A percentile compares a stretch with the other conserved stretches of the same genome.
These are phyloP conservation scores for Coniochaeta sp. DNA, from an alignment of 2,329 filamentous ascomycete genomes.

Conservation along the genomic window DNA sequence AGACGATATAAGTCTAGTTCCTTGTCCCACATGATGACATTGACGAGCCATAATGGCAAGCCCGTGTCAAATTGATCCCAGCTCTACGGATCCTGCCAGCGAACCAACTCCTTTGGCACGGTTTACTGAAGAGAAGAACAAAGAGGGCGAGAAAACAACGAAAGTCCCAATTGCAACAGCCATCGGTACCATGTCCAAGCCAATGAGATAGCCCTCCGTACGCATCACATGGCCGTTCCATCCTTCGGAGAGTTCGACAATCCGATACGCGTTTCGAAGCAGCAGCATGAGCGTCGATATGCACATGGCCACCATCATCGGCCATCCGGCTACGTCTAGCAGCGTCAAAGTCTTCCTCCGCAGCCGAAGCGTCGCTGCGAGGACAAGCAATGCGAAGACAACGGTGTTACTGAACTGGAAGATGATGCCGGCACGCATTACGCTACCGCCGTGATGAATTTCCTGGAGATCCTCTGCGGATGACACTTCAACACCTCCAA, in stretches of 20 bases:
- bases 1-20: no score
- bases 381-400: background rate
- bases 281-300: background rate
- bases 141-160: background rate
- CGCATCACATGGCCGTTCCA: background rate
- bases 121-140: background rate
- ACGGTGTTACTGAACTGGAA: background rate
- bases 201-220: background rate
- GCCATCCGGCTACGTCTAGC: background rate
- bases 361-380: background rate
- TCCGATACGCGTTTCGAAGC: background rate
- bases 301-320: background rate
- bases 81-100: no score
- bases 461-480: background rate
- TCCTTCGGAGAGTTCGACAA: background rate
- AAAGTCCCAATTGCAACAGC: background rate
- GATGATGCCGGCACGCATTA: background rate
- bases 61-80: no score
- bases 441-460: background rate
- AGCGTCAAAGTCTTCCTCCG: background rate
- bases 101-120: no score
- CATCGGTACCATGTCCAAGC: background rate
- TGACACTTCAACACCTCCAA: background rate
- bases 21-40: no score
- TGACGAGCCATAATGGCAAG: no score